Evolutionary conservation across 805 yeast species (phyloP), one percentile per base, ranked within the genome.

Genomic region (Teunomyces barrocoloradensis): DNA sequence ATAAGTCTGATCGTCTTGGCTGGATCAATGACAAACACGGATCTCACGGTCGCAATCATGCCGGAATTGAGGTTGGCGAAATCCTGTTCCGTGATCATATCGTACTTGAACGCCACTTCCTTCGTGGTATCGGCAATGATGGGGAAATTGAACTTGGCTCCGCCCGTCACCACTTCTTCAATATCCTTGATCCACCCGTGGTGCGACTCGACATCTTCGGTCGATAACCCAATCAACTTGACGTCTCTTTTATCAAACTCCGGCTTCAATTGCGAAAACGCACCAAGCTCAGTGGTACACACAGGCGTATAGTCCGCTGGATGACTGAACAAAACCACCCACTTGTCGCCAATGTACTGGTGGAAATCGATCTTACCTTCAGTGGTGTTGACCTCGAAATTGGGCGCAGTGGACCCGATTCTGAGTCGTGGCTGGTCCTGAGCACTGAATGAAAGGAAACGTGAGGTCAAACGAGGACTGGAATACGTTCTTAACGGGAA

Each of bases 261-360:
- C 11, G 86, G 85, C 61, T 83, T 81, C 60, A 85, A 71, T 60
- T 80, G 78, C 53, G 89, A 84, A 59, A 85, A 84, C 6, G 89
- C 89, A 53, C 89, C 89, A 50, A 85, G 73, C 65, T 85, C 90
- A 44, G 90, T 85, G 53, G 89, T 85, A 65, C 90, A 85, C 42
- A 85, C 87, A 30, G 90, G 90, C 17, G 90, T 85, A 73, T 81
- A 84, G 63, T 84, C 89, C 54, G 83, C 89, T 47, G 90, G 90
- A 63, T 85, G 89, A 28, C 87, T 81, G 69, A 85, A 85, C 52
- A 85, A 74, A 35, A 84, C 80, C 40, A 74, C 76, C 89, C 90
- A 84, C 48, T 74, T 67, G 59, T 75, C 73, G 30, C 83, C 87
- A 48, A 79, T 73, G 67, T 68, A 84, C 50, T 80, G 78, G 66